Evolutionary conservation across 2,329 filamentous ascomycete species (phyloP), one percentile per base, ranked within the genome.

Genomic region (Neofusicoccum sp.): DNA sequence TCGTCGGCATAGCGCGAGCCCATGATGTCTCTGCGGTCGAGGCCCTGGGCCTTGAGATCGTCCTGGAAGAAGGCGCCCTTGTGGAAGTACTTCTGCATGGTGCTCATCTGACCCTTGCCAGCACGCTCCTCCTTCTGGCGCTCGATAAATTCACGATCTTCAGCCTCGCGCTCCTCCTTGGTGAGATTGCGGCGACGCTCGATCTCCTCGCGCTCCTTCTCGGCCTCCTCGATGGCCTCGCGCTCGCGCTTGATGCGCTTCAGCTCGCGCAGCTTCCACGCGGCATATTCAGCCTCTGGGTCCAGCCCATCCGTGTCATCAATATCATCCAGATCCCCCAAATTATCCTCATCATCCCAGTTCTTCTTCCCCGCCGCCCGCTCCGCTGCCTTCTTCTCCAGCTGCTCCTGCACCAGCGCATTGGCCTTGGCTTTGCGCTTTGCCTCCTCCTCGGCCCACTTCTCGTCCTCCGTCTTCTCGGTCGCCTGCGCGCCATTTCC

Each of bases 71-170:
- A 99, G 14, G 95, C 95, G 54, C 95, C 95, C 79, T 93, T 94
- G 83, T 99, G 95, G 77, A 92, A 93, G 80, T 98, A 99, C 74
- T 93, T 93, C 73, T 97, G 93, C 90, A 98, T 92, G 76, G 88
- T 97, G 1, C 85, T 85, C 83, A 95, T 92, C 78, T 94, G 90
- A 60, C 92, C 92, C 65, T 89, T 89, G 56, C 82, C 65, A 70
- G 91, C 91, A 29, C 82, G 80, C 66, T 96, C 93, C 66, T 90
- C 90, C 69, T 89, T 87, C 77, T 98, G 94, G 67, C 84, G 83
- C 1, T 88, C 88, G 16, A 98, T 80, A 75, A 87, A 91, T 56
- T 85, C 90, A 47, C 88, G 85, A 76, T 99, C 95, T 75, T 99
- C 95, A 64, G 87, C 89, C 64, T 89, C 87, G 52, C 95, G 87